Percentiles rank a stretch among this genome's conserved stretches.
Conservation (phyloP, 2,329 filamentous ascomycete genomes). For the Xylaria multiplex region DNA sequence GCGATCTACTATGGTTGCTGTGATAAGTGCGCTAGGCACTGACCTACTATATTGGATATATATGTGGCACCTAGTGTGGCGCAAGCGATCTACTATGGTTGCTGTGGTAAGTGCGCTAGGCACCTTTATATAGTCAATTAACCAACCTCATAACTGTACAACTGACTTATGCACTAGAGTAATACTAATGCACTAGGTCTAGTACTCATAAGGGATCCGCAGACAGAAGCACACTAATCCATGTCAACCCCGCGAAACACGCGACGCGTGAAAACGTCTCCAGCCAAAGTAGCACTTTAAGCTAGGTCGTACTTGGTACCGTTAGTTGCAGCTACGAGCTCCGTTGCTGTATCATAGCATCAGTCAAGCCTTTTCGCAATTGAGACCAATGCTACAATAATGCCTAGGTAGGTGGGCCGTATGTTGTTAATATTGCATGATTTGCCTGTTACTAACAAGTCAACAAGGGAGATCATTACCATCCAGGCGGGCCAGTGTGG, state of each 20-base stretch:
- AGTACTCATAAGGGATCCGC: no score
- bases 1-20: no score
- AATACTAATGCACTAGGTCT: no score
- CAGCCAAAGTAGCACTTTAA: constrained; percentile 1
- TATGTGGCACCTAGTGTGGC: no score
- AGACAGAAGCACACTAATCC: no score
- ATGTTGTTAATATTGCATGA: not conserved
- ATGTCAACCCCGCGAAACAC: constrained; percentile 21
- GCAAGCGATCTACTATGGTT: no score
- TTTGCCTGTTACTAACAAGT: constrained; percentile 17
- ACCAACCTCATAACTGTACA: no score
- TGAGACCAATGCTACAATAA: constrained; percentile 34
- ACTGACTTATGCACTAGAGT: no score
- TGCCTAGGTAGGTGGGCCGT: constrained; percentile 35
- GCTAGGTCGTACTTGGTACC: not conserved
- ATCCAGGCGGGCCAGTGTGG: constrained; percentile 99
- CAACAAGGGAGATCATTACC: constrained; percentile 92
- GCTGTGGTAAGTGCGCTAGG: no score
- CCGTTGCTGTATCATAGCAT: not conserved
- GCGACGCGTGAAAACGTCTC: constrained; percentile 17
- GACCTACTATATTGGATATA: no score
- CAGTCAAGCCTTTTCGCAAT: not conserved
- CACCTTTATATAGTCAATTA: no score
- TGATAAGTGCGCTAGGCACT: no score
- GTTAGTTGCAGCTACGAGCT: not conserved